Conservation (phyloP, 2,329 filamentous ascomycete species). For the Cladophialophora carrionii region DNA sequence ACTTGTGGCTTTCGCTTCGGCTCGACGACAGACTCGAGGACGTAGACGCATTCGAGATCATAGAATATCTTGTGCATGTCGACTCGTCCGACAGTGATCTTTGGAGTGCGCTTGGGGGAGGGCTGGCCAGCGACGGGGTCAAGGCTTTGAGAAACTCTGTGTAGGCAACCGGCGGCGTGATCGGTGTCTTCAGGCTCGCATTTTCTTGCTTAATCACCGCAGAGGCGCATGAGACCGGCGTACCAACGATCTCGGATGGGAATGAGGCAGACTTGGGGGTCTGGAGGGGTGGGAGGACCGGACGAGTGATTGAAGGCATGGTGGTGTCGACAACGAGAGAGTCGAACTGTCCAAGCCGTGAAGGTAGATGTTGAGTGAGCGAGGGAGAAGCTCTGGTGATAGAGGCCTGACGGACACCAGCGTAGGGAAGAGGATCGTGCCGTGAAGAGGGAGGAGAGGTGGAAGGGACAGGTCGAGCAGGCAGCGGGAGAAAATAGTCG, state of each 20-base stretch:
- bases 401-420: slow-evolving; percentile 30
- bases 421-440: slow-evolving; percentile 31
- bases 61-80: slow-evolving; percentile 44
- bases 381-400: slow-evolving; percentile 18
- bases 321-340: slow-evolving; percentile 40
- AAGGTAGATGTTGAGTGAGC: slow-evolving; percentile 18
- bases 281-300: slow-evolving; percentile 48
- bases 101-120: slow-evolving; percentile 56
- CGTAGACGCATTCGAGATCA: slow-evolving; percentile 47
- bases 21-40: slow-evolving; percentile 50
- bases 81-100: slow-evolving; percentile 46
- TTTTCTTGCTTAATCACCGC: slow-evolving; percentile 72
- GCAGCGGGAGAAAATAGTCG: slow-evolving; percentile 23
- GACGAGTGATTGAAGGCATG: slow-evolving; percentile 42
- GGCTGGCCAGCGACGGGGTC: slow-evolving; percentile 70
- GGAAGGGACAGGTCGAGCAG: slow-evolving; percentile 17
- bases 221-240: slow-evolving; percentile 50
- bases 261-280: slow-evolving; percentile 51
- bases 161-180: slow-evolving; percentile 87
- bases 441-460: slow-evolving; percentile 27
- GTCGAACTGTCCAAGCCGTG: slow-evolving; percentile 28
- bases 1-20: slow-evolving; percentile 59
- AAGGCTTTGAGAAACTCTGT: slow-evolving; percentile 89
- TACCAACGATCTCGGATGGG: slow-evolving; percentile 61
- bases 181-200: slow-evolving; percentile 71